Base-by-base conservation (phyloP, 129 eudicot species). In the Scalesia atractyloides region DNA sequence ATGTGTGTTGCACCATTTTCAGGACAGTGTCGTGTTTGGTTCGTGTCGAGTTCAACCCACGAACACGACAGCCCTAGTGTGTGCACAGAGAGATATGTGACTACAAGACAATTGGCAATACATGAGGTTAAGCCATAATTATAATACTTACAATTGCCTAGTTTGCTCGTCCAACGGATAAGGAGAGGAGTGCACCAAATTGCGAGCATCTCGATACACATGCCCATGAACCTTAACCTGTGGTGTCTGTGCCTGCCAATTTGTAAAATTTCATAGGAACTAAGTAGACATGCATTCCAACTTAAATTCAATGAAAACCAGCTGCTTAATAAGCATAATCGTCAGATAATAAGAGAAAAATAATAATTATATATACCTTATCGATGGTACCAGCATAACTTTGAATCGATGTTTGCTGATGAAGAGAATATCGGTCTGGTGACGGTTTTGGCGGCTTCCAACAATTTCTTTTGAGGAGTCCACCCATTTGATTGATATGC, bases 81-180 rank as follows among this genome's bases (percentile, higher is more conserved):
- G 24, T 68, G 6, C 5, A 48, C 48, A 66, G 26, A 65, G 17
- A 43, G 16, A 43, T 9, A 70, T 5, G 8, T 34, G 4, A 53
- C 30, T 33, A 7, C 26, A 37, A 53, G 22, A 67, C 14, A 74
- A 15, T 44, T 54, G 67, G 22, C 19, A 54, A 24, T 16, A 53
- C 4, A 67, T 12, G 51, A 76, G 50, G 47, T 76, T 26, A 67
- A 67, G 61, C 51, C 33, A 76, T 64, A 51, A 48, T 11, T 34
- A 30, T 7, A 59, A 75, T 50, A 80, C 98, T 89, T 75, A 93
- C 98, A 86, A 34, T 82, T 72, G 84, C 15, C 82, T 85, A 46
- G 81, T 81, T 78, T 86, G 91, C 56, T 83, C 82, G 54, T 75
- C 84, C 34, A 70, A 64, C 34, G 89, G 77, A 53, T 73, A 76